A percentile compares a stretch with the other conserved stretches of the same genome.
Evolutionary conservation across 768 basidiomycete genomes (phyloP).

Genomic region (Collybia nuda): DNA sequence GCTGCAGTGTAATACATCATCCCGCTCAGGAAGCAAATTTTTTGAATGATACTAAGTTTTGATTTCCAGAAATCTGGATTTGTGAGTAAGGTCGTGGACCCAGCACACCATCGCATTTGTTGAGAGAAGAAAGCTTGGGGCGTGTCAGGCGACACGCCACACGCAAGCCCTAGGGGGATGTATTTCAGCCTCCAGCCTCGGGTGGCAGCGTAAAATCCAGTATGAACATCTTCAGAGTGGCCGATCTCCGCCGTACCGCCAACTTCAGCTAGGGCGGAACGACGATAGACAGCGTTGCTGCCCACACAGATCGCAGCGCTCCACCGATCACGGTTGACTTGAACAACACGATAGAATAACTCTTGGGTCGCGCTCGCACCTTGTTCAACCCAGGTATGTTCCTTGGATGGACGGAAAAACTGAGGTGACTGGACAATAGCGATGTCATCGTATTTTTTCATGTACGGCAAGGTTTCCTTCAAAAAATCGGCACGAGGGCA

Average conservation of each 20-base stretch:
- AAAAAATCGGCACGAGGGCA: constrained; percentile 26
- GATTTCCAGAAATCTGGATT: constrained; percentile 26
- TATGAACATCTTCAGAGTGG: constrained; percentile 26
- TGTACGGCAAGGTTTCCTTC: constrained; percentile 21
- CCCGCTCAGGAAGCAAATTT: constrained; percentile 24
- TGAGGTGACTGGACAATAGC: constrained; percentile 28
- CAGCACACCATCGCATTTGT: constrained; percentile 28
- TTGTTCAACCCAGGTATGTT: constrained; percentile 27
- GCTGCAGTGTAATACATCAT: constrained; percentile 26
- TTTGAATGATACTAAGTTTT: constrained; percentile 21
- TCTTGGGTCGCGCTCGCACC: constrained; percentile 25
- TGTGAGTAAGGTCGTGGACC: constrained; percentile 22
- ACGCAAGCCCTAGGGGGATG: constrained; percentile 24
- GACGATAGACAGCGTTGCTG: constrained; percentile 25
- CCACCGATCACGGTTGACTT: constrained; percentile 26
- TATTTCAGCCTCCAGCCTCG: constrained; percentile 26
- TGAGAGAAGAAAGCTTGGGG: constrained; percentile 27
- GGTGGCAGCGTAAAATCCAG: constrained; percentile 24
- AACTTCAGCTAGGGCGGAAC: constrained; percentile 21
- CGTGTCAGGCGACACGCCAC: constrained; percentile 24
- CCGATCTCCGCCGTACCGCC: constrained; percentile 23
- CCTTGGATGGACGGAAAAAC: constrained; percentile 21
- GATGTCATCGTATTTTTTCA: constrained; percentile 19
- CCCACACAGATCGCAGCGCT: constrained; percentile 26
- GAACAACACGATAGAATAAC: constrained; percentile 23